Percentiles rank a stretch among this genome's conserved stretches.
Conservation (phyloP, 352 stramenopile genomes). For the Phytophthora ohioensis region DNA sequence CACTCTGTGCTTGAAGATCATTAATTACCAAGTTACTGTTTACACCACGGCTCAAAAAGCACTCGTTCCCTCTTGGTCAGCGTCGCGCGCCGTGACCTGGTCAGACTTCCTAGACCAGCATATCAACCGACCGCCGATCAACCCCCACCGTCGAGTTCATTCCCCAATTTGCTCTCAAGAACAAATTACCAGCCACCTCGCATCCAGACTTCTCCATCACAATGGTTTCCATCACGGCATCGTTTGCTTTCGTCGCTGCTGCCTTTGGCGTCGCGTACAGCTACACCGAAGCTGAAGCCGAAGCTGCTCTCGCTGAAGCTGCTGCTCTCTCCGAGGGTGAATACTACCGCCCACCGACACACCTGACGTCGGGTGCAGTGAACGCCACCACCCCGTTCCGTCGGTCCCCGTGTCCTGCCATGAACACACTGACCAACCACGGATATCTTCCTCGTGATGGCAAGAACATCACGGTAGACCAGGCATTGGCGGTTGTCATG, state of each 20-base stretch:
- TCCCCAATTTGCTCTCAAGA: conserved; percentile 31
- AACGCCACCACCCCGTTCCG: conserved; percentile 37
- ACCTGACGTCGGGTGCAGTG: conserved; percentile 38
- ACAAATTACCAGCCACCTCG: conserved; percentile 17
- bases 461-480: conserved; percentile 42
- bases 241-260: conserved; percentile 18
- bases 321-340: conserved; percentile 18
- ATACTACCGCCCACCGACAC: conserved; percentile 46
- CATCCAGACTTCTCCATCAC: background rate
- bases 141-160: conserved; percentile 4
- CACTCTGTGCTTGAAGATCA: conserved; percentile 25
- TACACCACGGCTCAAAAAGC: background rate
- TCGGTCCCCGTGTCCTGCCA: conserved; percentile 52
- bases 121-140: background rate
- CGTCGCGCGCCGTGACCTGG: conserved; percentile 1
- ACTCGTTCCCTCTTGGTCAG: conserved; percentile 12
- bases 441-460: conserved; percentile 51
- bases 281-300: conserved; percentile 29
- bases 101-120: background rate
- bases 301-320: conserved; percentile 23
- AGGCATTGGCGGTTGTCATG: conserved; percentile 41
- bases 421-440: conserved; percentile 68
- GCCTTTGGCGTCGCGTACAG: conserved; percentile 23
- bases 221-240: conserved; percentile 22
- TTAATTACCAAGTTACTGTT: conserved; percentile 9